Conservation (phyloP, 2,329 filamentous ascomycete species). For the Fonsecaea pugnacius region DNA sequence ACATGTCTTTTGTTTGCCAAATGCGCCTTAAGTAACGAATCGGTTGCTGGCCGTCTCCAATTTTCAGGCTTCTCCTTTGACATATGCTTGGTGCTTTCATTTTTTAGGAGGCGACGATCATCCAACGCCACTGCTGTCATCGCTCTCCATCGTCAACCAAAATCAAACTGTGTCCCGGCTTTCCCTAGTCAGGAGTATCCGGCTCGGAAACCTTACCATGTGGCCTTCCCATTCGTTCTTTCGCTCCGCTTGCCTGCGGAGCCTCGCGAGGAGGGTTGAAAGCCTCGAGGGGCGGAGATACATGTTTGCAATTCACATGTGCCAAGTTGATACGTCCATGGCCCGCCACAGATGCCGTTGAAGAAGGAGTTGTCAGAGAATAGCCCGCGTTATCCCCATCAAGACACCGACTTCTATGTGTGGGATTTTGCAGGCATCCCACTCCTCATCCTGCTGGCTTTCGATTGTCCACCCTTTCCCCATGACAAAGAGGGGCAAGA, state of each 20-base stretch:
- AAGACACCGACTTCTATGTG: not conserved
- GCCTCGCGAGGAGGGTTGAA: not conserved
- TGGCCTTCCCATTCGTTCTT: conserved; percentile 3
- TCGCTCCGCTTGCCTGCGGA: not conserved
- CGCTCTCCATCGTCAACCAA: not conserved
- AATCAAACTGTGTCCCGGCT: not conserved
- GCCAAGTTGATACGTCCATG: not conserved
- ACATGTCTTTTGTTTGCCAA: not conserved
- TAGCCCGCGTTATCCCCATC: not conserved
- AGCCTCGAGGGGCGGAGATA: not conserved
- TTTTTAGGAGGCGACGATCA: not conserved
- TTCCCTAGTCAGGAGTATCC: conserved; percentile 13
- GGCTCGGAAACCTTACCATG: not conserved
- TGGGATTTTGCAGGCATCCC: not conserved
- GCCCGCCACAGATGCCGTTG: not conserved
- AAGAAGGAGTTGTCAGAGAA: not conserved
- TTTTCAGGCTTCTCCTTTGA: not conserved
- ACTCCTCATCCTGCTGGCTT: not conserved
- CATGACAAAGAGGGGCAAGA: not conserved
- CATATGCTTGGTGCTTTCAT: not conserved
- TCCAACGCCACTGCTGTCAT: conserved; percentile 18
- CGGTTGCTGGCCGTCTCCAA: not conserved
- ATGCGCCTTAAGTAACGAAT: not conserved
- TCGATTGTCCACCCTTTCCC: not conserved
- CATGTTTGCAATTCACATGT: not conserved